These are phyloP conservation scores for Sarocladium oryzae DNA, from an alignment of 2,329 filamentous ascomycete species.

Conservation along the genomic window DNA sequence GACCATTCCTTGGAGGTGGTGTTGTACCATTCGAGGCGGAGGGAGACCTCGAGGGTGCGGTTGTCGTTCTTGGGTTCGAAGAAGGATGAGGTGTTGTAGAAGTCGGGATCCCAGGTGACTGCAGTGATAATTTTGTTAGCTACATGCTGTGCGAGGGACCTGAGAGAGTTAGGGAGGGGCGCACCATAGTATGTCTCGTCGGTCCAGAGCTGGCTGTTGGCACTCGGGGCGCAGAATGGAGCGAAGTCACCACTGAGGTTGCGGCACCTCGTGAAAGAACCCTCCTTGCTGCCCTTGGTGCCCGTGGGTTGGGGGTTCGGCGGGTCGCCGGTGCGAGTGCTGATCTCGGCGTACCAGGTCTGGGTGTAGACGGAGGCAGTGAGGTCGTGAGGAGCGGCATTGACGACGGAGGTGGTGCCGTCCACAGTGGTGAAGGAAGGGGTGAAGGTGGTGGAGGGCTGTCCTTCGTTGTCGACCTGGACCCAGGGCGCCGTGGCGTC, in stretches of 20 bases:
- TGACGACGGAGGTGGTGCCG: conserved; percentile 33
- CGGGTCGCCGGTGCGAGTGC: conserved; percentile 35
- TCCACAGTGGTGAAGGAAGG: conserved; percentile 39
- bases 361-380: conserved; percentile 37
- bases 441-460: conserved; percentile 39
- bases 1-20: conserved; percentile 28
- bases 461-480: conserved; percentile 40
- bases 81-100: conserved; percentile 29
- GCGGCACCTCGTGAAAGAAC: conserved; percentile 43
- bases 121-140: too few relatives aligned
- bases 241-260: conserved; percentile 39
- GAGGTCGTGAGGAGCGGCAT: conserved; percentile 38
- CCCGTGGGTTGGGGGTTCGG: conserved; percentile 37
- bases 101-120: conserved; percentile 53
- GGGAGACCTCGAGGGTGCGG: conserved; percentile 22
- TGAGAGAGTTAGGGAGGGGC: too few relatives aligned
- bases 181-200: conserved; percentile 46
- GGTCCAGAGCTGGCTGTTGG: conserved; percentile 35
- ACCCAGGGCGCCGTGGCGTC: conserved; percentile 41
- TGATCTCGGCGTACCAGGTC: conserved; percentile 28
- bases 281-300: conserved; percentile 31
- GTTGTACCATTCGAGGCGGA: conserved; percentile 36
- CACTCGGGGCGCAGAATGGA: conserved; percentile 46
- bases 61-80: conserved; percentile 16
- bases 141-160: too few relatives aligned